phyloP scores from a whole-genome alignment of 345 rosid genomes.

The Linum tenue region DNA sequence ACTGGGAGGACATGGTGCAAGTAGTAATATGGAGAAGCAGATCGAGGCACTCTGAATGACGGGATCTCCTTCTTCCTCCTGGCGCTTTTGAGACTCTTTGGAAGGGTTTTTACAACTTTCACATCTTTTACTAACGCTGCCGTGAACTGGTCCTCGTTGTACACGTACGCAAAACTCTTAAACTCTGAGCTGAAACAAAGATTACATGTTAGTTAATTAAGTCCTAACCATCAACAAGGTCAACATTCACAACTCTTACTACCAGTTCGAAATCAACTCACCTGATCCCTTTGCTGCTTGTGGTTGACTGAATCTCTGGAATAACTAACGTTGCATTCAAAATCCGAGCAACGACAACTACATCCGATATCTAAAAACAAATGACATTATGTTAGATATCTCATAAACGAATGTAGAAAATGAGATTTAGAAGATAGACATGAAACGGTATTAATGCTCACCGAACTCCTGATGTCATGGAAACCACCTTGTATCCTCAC shows the following conservation, averaged over 20 bases:
- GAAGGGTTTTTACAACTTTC: constrained; percentile 78
- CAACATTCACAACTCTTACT: background rate
- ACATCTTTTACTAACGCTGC: constrained; percentile 64
- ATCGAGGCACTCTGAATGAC: constrained; percentile 62
- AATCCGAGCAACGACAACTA: constrained; percentile 73
- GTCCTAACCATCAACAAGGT: background rate
- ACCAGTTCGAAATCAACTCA: constrained; percentile 12
- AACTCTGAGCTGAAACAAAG: constrained; percentile 64
- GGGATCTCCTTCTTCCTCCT: constrained; percentile 86
- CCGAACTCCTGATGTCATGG: constrained; percentile 95
- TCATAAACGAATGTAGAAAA: background rate
- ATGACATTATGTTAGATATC: constrained; percentile 8
- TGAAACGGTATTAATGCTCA: constrained; percentile 26
- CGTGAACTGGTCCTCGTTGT: constrained; percentile 81
- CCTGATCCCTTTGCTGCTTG: constrained; percentile 99
- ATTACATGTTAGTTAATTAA: constrained; percentile 1
- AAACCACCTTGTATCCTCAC: constrained; percentile 97
- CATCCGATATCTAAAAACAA: constrained; percentile 56
- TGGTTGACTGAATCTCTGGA: constrained; percentile 97
- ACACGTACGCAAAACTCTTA: constrained; percentile 95
- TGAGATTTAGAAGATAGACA: background rate
- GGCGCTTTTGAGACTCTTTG: constrained; percentile 77
- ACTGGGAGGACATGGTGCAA: constrained; percentile 82
- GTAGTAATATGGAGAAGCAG: constrained; percentile 79
- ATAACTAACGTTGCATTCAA: constrained; percentile 84